Evolutionary conservation across 2,329 filamentous ascomycete species (phyloP).

Genomic region (Talaromyces piceae): DNA sequence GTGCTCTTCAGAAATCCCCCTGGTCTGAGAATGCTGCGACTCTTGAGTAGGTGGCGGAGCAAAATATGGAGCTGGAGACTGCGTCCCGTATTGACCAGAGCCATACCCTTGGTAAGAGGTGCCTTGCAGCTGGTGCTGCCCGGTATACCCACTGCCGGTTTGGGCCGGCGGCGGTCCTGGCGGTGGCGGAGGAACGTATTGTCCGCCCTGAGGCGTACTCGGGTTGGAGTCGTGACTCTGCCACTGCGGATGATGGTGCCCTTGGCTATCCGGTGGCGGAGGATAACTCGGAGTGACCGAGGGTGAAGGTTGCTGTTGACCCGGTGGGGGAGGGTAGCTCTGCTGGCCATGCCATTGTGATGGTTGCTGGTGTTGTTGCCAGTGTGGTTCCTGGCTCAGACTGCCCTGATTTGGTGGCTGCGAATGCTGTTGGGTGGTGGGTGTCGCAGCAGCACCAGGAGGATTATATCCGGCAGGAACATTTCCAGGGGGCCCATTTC

Average conservation of each 20-base stretch:
- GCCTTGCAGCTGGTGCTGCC: constrained; percentile 1
- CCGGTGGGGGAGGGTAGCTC: constrained; percentile 2
- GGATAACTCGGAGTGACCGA: not conserved
- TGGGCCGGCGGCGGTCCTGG: constrained; percentile 23
- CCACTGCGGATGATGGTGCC: constrained; percentile 7
- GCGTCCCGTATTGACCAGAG: constrained; percentile 5
- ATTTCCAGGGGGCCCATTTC: not conserved
- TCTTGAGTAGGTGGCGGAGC: constrained; percentile 34
- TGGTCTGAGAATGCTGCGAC: constrained; percentile 24
- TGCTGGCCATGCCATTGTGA: constrained; percentile 2
- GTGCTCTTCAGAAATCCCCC: constrained; percentile 26
- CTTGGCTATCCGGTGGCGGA: constrained; percentile 5
- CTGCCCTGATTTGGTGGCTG: constrained; percentile 8
- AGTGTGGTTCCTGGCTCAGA: constrained; percentile 11
- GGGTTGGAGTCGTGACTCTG: constrained; percentile 14
- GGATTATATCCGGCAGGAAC: not conserved
- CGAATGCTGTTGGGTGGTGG: constrained; percentile 5
- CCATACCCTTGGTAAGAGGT: constrained; percentile 2
- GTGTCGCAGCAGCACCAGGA: not conserved
- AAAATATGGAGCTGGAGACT: constrained; percentile 27
- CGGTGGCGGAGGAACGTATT: constrained; percentile 35
- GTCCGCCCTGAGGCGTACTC: constrained; percentile 15
- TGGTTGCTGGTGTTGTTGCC: constrained; percentile 9
- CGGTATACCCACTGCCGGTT: not conserved
- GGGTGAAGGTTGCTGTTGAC: constrained; percentile 1